Percentiles rank a stretch among this genome's conserved stretches.
Conservation (phyloP, 176 grass and related monocot genomes). For the Aechmea fasciata region DNA sequence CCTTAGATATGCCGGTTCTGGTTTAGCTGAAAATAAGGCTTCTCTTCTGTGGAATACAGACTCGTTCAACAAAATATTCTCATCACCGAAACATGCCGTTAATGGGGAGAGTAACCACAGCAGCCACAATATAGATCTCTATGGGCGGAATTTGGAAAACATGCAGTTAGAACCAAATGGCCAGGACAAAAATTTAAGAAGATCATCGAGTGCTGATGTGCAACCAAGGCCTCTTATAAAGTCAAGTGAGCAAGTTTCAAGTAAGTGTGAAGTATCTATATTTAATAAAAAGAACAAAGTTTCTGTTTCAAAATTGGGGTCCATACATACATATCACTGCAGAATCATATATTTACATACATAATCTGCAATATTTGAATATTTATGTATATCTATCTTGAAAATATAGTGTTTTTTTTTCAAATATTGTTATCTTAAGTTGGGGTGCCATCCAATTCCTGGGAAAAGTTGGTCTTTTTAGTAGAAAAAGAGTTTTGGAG, state of each 20-base stretch:
- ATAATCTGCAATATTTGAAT: no score
- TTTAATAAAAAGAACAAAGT: no score
- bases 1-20: conserved; percentile 54
- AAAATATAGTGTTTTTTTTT: no score
- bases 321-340: no score
- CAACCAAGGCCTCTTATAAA: conserved; percentile 28
- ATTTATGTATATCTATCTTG: no score
- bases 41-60: conserved; percentile 67
- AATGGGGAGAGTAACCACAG: conserved; percentile 9
- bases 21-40: conserved; percentile 44
- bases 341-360: no score
- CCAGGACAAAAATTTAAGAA: conserved; percentile 12
- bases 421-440: no score
- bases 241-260: conserved; percentile 42
- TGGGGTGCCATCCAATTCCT: no score
- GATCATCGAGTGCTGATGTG: conserved; percentile 37
- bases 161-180: conserved; percentile 34
- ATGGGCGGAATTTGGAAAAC: conserved; percentile 25
- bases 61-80: conserved; percentile 54
- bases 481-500: neutral
- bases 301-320: no score
- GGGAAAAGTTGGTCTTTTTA: no score
- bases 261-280: conserved; percentile 41
- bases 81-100: conserved; percentile 38
- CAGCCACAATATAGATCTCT: conserved; percentile 20